phyloP scores from a whole-genome alignment of 257 asterid genomes.

The Scutellaria baicalensis region DNA sequence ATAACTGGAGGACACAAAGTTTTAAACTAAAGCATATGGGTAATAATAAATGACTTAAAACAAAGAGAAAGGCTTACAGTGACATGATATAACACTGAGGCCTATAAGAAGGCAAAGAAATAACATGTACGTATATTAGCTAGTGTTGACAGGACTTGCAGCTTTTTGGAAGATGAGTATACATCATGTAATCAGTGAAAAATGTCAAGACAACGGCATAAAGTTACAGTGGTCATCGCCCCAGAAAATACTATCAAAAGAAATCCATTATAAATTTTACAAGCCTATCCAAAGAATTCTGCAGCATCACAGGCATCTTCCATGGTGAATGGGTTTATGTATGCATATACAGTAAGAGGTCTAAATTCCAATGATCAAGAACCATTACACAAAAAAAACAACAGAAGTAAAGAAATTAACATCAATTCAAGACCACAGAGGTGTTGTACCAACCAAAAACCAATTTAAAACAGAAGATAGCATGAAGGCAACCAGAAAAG shows the following conservation, averaged over 20 bases:
- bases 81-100: background rate
- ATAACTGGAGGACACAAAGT: background rate
- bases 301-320: background rate
- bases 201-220: background rate
- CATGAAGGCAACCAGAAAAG: background rate
- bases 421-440: slow-evolving; percentile 2
- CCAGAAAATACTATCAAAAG: background rate
- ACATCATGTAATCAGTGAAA: background rate
- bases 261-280: background rate
- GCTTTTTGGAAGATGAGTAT: too few relatives aligned
- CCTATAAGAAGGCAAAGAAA: background rate
- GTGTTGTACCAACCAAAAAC: slow-evolving; percentile 5
- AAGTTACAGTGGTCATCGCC: background rate
- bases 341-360: background rate
- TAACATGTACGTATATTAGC: background rate
- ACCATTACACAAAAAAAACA: background rate
- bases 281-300: background rate
- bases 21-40: background rate
- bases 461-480: background rate
- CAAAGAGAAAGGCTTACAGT: background rate
- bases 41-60: background rate
- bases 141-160: background rate
- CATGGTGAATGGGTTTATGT: too few relatives aligned
- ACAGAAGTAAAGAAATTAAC: background rate
- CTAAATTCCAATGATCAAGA: background rate